These are phyloP conservation scores for Populus hybrid DNA, from an alignment of 441 rosid genomes.

Conservation along the genomic window DNA sequence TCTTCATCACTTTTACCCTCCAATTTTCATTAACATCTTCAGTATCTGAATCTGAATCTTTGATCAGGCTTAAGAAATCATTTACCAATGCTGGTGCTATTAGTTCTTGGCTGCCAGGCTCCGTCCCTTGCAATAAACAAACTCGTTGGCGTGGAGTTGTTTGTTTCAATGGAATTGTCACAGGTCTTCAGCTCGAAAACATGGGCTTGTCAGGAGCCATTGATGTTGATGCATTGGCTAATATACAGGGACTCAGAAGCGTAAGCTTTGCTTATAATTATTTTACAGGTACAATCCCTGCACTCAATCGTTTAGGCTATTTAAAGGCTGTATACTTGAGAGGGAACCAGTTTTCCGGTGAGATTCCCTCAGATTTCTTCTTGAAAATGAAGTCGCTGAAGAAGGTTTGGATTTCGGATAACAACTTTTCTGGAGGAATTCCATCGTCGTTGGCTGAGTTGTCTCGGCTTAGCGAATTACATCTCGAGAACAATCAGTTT, in stretches of 20 bases:
- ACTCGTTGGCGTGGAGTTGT: slow-evolving; percentile 50
- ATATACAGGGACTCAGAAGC: slow-evolving; percentile 43
- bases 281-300: slow-evolving; percentile 57
- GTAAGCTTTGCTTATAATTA: slow-evolving; percentile 62
- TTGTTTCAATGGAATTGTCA: slow-evolving; percentile 43
- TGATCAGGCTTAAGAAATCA: slow-evolving; percentile 54
- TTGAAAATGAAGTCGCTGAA: slow-evolving; percentile 41
- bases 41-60: slow-evolving; percentile 45
- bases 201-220: slow-evolving; percentile 64
- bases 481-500: slow-evolving; percentile 56
- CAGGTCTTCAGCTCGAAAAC: slow-evolving; percentile 48
- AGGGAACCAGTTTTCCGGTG: slow-evolving; percentile 65
- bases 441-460: slow-evolving; percentile 46
- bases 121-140: slow-evolving; percentile 44
- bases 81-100: slow-evolving; percentile 42
- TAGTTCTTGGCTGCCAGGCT: slow-evolving; percentile 51
- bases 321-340: slow-evolving; percentile 50
- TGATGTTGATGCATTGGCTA: slow-evolving; percentile 46
- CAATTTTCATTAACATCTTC: slow-evolving; percentile 18
- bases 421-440: slow-evolving; percentile 53
- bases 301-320: slow-evolving; percentile 48
- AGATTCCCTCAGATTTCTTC: slow-evolving; percentile 48
- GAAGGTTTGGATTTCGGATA: slow-evolving; percentile 56
- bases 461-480: slow-evolving; percentile 50
- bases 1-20: slow-evolving; percentile 10